Percentiles rank a stretch among this genome's conserved stretches.
phyloP scores from a whole-genome alignment of 2,329 filamentous ascomycete genomes.

The Thielaviopsis populi region DNA sequence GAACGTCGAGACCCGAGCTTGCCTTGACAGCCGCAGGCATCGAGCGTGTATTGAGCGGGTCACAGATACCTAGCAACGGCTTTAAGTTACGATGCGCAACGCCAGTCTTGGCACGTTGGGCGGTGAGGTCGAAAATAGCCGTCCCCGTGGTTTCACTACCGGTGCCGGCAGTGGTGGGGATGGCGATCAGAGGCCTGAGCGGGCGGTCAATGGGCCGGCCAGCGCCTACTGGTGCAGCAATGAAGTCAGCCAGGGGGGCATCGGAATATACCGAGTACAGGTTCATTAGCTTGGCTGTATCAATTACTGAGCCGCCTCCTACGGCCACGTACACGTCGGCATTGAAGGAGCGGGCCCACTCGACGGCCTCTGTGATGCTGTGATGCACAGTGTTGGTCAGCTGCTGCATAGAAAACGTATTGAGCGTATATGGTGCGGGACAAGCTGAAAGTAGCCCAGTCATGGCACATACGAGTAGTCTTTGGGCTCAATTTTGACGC shows the following conservation, averaged over 20 bases:
- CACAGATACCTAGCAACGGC: conserved; percentile 77
- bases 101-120: conserved; percentile 83
- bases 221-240: conserved; percentile 84
- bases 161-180: conserved; percentile 69
- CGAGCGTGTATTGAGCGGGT: conserved; percentile 78
- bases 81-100: conserved; percentile 92
- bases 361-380: conserved; percentile 79
- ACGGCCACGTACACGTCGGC: conserved; percentile 90
- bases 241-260: conserved; percentile 91
- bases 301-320: conserved; percentile 84
- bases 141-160: conserved; percentile 94
- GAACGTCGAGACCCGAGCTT: conserved; percentile 78
- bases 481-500: conserved; percentile 79
- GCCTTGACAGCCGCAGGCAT: conserved; percentile 94
- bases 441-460: conserved; percentile 23
- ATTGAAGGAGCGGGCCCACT: conserved; percentile 61
- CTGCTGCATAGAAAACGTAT: background rate
- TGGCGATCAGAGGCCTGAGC: conserved; percentile 55
- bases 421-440: background rate
- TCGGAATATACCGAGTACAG: conserved; percentile 83
- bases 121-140: conserved; percentile 90
- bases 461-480: conserved; percentile 53
- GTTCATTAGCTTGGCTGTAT: conserved; percentile 98
- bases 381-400: background rate
- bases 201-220: conserved; percentile 55